Base-by-base conservation (phyloP, 176 grass and related monocot genomes). In the Pontederia paniculata region DNA sequence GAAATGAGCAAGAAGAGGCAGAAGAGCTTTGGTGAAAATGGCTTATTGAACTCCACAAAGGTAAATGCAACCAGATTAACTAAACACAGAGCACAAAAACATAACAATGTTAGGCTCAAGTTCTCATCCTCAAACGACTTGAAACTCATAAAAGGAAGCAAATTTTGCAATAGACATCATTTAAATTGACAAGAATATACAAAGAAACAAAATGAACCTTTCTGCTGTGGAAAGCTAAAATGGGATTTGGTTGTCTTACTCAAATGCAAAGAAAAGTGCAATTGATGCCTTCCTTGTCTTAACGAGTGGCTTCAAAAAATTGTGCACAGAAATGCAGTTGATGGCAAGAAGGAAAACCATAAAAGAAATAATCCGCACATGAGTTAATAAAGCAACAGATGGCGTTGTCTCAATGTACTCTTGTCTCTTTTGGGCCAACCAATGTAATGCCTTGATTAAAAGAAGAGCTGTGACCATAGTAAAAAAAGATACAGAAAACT, bases 371-470 rank as follows among this genome's bases (percentile, higher is more conserved):
- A 98, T 91, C 68, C 93, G 74, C 21, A 79, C 23, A 23, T 98
- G 93, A 7, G 86, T 91, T 20, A 88, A 54, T 54, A 81, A 65
- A 0, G 93, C 75, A 47, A 98, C 93, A 9, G 93, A 88, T 0
- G 93, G 86, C 5, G 86, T 98, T 12, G 83, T 91, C 77, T 98
- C 86, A 11, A 98, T 88, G 76, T 98, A 91, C 45, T 96, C 85
- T 4, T 89, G 76, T 73, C 91, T 76, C 79, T 96, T 96, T 63
- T 84, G 85, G 12, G 79, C 79, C 10, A 96, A 75, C 91, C 91
- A 96, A 57, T 96, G 85, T 70, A 87, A 77, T 1, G 82, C 76
- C 66, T 89, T 96, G 50, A 89, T 71, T 9, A 96, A 72, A 19
- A 89, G 74, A 57, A 96, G 79, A 8, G 82, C 85, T 4, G 82